A percentile compares a stretch with the other conserved stretches of the same genome.
These are phyloP conservation scores for Blastocystis sp. DNA, from an alignment of 352 stramenopile species.

Conservation along the genomic window DNA sequence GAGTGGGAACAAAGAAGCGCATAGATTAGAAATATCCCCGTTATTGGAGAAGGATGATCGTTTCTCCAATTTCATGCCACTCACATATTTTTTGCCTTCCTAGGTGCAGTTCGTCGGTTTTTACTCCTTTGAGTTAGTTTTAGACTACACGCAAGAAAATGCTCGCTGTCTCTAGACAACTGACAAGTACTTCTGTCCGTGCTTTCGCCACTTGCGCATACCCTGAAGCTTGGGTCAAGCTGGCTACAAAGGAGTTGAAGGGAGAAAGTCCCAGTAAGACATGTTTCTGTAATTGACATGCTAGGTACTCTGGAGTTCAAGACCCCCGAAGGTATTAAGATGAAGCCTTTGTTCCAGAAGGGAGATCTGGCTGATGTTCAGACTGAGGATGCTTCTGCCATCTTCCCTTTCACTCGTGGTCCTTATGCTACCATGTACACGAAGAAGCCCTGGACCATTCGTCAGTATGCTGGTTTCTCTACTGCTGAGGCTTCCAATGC, in stretches of 20 bases:
- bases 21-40: conserved; percentile 10
- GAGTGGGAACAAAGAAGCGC: neutral
- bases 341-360: conserved; percentile 88
- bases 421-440: conserved; percentile 95
- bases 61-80: neutral
- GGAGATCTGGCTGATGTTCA: conserved; percentile 71
- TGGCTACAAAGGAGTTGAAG: conserved; percentile 50
- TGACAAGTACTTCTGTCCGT: conserved; percentile 37
- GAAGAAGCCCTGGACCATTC: conserved; percentile 83
- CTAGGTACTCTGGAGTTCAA: conserved; percentile 69
- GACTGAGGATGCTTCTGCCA: conserved; percentile 48
- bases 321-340: conserved; percentile 82
- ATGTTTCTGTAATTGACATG: neutral
- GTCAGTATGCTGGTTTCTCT: conserved; percentile 89
- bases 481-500: conserved; percentile 90
- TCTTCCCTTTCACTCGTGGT: conserved; percentile 83
- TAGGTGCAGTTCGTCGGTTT: neutral
- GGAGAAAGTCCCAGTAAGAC: conserved; percentile 10
- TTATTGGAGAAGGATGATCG: neutral
- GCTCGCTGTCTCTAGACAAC: conserved; percentile 52
- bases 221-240: conserved; percentile 47
- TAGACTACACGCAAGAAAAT: conserved; percentile 30
- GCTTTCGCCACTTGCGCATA: conserved; percentile 31
- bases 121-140: neutral
- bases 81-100: conserved; percentile 50